These are phyloP conservation scores for Lasiosphaeris hirsuta DNA, from an alignment of 495 filamentous ascomycete genomes.

Conservation along the genomic window DNA sequence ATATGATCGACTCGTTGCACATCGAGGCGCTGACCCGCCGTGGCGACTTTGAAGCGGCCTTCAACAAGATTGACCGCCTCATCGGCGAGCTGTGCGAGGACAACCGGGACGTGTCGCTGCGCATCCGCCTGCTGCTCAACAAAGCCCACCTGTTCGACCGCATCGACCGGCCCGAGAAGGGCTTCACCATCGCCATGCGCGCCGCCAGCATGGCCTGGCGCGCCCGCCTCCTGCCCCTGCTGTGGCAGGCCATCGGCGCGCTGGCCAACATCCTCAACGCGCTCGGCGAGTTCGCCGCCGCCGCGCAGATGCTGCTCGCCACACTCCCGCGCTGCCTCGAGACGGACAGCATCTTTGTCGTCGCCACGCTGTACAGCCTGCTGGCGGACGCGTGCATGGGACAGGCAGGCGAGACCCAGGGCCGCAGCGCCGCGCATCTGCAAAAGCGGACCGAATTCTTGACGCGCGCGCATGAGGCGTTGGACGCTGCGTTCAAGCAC, in stretches of 20 bases:
- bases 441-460: constrained; percentile 56
- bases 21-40: constrained; percentile 69
- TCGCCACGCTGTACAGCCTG: constrained; percentile 66
- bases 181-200: constrained; percentile 76
- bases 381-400: constrained; percentile 84
- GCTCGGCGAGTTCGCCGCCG: constrained; percentile 71
- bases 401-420: constrained; percentile 56
- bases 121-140: constrained; percentile 68
- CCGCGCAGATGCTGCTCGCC: constrained; percentile 61
- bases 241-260: constrained; percentile 74
- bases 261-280: constrained; percentile 66
- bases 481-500: constrained; percentile 62
- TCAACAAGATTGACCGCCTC: constrained; percentile 64
- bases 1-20: constrained; percentile 64
- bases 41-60: constrained; percentile 59
- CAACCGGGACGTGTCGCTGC: constrained; percentile 69
- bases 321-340: constrained; percentile 83
- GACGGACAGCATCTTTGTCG: constrained; percentile 61
- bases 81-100: constrained; percentile 62
- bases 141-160: constrained; percentile 73
- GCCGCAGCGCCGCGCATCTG: neutral
- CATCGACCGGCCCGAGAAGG: constrained; percentile 70
- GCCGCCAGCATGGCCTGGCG: constrained; percentile 75
- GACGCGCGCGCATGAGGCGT: constrained; percentile 60
- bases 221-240: constrained; percentile 63